Evolutionary conservation across 106 monocot species (phyloP), one percentile per base, ranked within the genome.

Genomic region (Acorus calamus): DNA sequence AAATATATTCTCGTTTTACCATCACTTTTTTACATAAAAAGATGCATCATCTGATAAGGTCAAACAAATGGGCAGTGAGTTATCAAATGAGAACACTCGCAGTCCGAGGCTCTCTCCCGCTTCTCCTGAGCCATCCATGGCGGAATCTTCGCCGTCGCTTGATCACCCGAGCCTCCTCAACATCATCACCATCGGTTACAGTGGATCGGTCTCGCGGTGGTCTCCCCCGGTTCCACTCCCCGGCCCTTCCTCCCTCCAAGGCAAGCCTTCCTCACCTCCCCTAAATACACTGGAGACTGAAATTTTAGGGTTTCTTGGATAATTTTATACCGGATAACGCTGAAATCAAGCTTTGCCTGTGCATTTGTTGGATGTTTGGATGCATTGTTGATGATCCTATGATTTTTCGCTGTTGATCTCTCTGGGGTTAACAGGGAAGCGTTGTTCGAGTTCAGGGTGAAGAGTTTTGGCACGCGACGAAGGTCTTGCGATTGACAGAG

Each of bases 381-480:
- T 66, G 5, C 10, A 14, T 53, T 7, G 12, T 6, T 55, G 2
- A 68, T 57, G 14, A 4, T 49, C 14, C 46, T 46, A n/a, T 44
- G 9, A 44, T 64, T 51, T 28, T 28, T 28, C 28, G 28, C 28
- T 28, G 28, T 28, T 28, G 28, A 28, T 28, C 28, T 28, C 28
- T 28, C 28, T 28, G 28, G 28, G 28, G 28, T 28, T 28, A 28
- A 28, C 74, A 91, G 96, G 96, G 91, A 45, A 71, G 66, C 57
- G 71, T 79, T 57, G 76, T 91, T 41, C 73, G 81, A 42, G 60
- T 96, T 49, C 75, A 96, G 61, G 96, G 87, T n/a, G 96, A 96
- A 44, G 96, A 96, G 73, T 91, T 96, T 75, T 91, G 84, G 87
- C 96, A 96, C 76, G 91, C 91, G 91, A 74, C 87, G 9, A 87